Base-by-base conservation (phyloP, 441 rosid genomes). In the Populus tomentosa region DNA sequence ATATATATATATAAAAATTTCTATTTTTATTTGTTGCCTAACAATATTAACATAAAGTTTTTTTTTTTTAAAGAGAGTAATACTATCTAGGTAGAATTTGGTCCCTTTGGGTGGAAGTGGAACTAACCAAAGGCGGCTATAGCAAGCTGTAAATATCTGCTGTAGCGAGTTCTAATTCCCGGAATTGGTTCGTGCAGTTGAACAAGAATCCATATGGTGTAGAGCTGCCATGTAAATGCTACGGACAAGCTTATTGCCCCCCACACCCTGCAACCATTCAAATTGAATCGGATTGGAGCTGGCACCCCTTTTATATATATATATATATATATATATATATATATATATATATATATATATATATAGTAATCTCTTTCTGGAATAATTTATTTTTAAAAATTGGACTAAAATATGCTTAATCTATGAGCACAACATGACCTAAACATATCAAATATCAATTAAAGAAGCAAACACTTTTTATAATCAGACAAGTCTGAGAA, bases 221-320 rank as follows among this genome's bases (percentile, higher is more conserved):
- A 88, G 67, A 90, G 88, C 63, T 90, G 91, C 92, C 91, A 90
- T 2, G 67, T 20, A 71, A 75, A 90, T 56, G 81, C 87, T 33
- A 84, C 1, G 64, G 78, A 80, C 74, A 89, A 71, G 33, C 84
- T 73, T 65, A 81, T 56, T 20, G 72, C 80, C 4, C 92, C 94
- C 88, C 87, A 82, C 14, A 69, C 69, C 94, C 92, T 90, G 87
- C 53, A 80, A 7, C 23, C 35, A 40, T 65, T 36, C 9, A 23
- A 32, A 16, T 53, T 53, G 56, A 50, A 14, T 14, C 18, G 21
- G 61, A 53, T 53, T 53, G 8, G 61, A 53, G n/a, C 2, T 53
- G n/a, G 7, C 56, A 50, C 56, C 46, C 42, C 1, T 38, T 38
- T 38, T 36, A 36, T 36, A 36, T 8, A 36, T 36, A 38, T 38